Percentiles rank a stretch among this genome's conserved stretches.
Evolutionary conservation across 2,329 filamentous ascomycete species (phyloP).

Genomic region (Fusarium concolor): DNA sequence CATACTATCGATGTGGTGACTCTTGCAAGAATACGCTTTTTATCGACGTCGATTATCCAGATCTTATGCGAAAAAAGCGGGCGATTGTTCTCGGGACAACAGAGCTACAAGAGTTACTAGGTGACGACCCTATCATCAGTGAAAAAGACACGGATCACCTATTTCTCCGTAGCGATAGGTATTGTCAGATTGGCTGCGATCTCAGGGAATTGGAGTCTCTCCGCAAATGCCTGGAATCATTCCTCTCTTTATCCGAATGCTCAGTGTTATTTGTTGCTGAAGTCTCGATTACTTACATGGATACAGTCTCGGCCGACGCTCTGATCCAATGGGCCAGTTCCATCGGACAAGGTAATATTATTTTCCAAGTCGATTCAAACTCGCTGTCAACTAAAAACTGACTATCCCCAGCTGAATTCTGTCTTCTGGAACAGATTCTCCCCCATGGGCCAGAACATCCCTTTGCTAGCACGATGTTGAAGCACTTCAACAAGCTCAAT

Average conservation of each 20-base stretch:
- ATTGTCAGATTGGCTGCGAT: conserved; percentile 85
- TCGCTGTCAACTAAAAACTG: conserved; percentile 12
- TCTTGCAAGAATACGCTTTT: conserved; percentile 72
- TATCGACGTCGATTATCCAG: conserved; percentile 87
- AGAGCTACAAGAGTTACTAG: conserved; percentile 61
- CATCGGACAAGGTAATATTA: conserved; percentile 71
- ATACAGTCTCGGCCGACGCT: conserved; percentile 75
- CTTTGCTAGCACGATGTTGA: conserved; percentile 87
- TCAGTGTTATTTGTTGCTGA: conserved; percentile 86
- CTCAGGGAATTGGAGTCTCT: conserved; percentile 75
- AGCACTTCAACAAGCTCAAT: conserved; percentile 83
- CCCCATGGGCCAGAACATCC: conserved; percentile 82
- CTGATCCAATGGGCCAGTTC: conserved; percentile 82
- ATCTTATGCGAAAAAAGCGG: conserved; percentile 80
- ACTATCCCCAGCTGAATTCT: conserved; percentile 72
- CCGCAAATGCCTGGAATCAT: conserved; percentile 66
- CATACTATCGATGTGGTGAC: conserved; percentile 73
- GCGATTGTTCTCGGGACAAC: conserved; percentile 72
- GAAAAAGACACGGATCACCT: conserved; percentile 59
- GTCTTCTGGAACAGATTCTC: conserved; percentile 86
- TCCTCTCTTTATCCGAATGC: conserved; percentile 68
- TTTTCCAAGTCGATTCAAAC: conserved; percentile 29
- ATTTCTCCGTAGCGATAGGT: conserved; percentile 74
- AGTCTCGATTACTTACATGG: conserved; percentile 93
- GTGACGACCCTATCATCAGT: conserved; percentile 48